Evolutionary conservation across 2,329 filamentous ascomycete species (phyloP), one percentile per base, ranked within the genome.

Genomic region (Paraconiothyrium sp.): DNA sequence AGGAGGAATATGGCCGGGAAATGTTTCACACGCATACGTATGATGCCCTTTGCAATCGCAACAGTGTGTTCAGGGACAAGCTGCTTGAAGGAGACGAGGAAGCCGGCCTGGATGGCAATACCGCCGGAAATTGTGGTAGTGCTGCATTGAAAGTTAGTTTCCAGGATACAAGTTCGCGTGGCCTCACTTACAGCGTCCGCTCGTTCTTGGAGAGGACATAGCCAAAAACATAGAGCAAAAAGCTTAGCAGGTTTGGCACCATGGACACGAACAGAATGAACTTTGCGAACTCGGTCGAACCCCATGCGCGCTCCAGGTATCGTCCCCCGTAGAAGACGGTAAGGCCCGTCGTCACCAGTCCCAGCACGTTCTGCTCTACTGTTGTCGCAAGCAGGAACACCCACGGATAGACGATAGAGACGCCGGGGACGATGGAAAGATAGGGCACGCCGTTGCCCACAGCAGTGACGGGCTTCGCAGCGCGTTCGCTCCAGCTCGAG

Each of bases 41-140:
- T 78, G 63, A 97, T 83, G 66, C 93, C 93, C 67, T 91, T 91
- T 82, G 97, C 94, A 61, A 99, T 88, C 4, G 94, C 95, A 57
- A 98, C 94, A 11, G 95, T 99, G 79, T 99, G 95, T 64, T 97
- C 94, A 24, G 95, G 95, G 39, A 98, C 91, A 54, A 99, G 92
- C 80, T 99, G 95, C 81, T 97, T 98, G 81, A 98, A 97, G 58
- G 94, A 92, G 72, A 98, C 92, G 64, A 99, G 91, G 82, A 98
- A 98, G 64, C 92, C 90, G 50, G 95, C 93, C 79, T 97, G 94
- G 60, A 97, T 84, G 16, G 94, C 89, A 66, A 97, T 90, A 58
- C 93, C 94, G 70, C 95, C 95, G 70, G 92, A 92, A 74, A 98
- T 92, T 66, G 92, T 90, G 49, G 91, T 93, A 50, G 91, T 95